These are phyloP conservation scores for Suillus alpinus DNA, from an alignment of 768 basidiomycete genomes.

Conservation along the genomic window DNA sequence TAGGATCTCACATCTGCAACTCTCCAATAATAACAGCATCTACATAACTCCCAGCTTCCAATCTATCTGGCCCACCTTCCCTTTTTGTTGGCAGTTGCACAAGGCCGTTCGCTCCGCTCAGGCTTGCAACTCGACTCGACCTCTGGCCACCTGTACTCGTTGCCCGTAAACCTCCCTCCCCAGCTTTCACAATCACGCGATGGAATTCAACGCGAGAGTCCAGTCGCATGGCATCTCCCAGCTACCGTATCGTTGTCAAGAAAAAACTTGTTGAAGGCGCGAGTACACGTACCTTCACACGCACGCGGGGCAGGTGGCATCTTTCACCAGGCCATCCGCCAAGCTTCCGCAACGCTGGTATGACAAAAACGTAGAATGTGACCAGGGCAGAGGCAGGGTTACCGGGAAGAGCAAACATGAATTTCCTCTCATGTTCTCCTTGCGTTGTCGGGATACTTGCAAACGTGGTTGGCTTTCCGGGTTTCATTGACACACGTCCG, in stretches of 20 bases:
- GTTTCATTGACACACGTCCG: constrained; percentile 79
- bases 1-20: constrained; percentile 33
- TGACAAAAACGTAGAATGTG: constrained; percentile 79
- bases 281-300: constrained; percentile 53
- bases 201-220: constrained; percentile 83
- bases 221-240: constrained; percentile 59
- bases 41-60: constrained; percentile 55
- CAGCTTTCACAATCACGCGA: constrained; percentile 60
- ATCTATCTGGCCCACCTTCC: constrained; percentile 29
- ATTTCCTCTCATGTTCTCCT: constrained; percentile 41
- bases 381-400: constrained; percentile 89
- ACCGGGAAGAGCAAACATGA: constrained; percentile 82
- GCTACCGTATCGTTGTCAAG: constrained; percentile 30
- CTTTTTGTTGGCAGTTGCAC: constrained; percentile 57
- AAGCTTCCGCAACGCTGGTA: constrained; percentile 72
- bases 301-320: constrained; percentile 59
- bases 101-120: constrained; percentile 79
- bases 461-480: constrained; percentile 89
- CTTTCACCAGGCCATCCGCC: constrained; percentile 60
- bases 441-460: constrained; percentile 60
- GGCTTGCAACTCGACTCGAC: constrained; percentile 76
- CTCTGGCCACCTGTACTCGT: constrained; percentile 85
- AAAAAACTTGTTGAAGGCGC: not conserved
- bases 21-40: constrained; percentile 72
- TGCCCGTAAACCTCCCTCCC: constrained; percentile 50